phyloP scores from a whole-genome alignment of 2,329 filamentous ascomycete species.

The Penicillium olsonii region DNA sequence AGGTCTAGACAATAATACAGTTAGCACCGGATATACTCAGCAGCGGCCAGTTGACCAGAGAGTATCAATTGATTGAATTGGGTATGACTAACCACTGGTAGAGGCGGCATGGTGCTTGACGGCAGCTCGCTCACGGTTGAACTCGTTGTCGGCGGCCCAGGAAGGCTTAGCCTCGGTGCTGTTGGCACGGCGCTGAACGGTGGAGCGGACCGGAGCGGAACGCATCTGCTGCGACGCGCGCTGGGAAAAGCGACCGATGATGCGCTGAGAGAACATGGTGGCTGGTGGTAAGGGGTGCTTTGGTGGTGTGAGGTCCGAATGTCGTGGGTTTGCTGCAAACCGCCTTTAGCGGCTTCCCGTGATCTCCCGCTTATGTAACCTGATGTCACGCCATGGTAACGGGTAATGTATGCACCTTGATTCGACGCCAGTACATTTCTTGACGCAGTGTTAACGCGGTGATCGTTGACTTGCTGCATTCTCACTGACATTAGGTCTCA shows the following conservation, averaged over 20 bases:
- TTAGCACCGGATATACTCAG: constrained; percentile 21
- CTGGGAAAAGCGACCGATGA: constrained; percentile 62
- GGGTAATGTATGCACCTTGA: constrained; percentile 1
- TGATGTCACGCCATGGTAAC: constrained; percentile 18
- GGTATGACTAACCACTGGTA: constrained; percentile 70
- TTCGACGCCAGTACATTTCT: background rate
- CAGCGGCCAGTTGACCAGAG: too few relatives aligned
- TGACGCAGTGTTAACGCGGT: background rate
- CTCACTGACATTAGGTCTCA: background rate
- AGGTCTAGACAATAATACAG: constrained; percentile 62
- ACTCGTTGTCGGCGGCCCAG: constrained; percentile 77
- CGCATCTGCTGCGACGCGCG: constrained; percentile 64
- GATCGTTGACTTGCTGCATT: background rate
- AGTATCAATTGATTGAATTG: constrained; percentile 8
- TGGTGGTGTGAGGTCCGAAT: constrained; percentile 16
- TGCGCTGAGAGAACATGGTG: constrained; percentile 67
- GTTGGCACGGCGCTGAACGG: constrained; percentile 70
- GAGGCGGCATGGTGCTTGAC: constrained; percentile 86
- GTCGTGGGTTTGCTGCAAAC: constrained; percentile 27
- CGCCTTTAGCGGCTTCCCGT: constrained; percentile 29
- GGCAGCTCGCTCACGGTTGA: constrained; percentile 86
- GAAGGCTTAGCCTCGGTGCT: constrained; percentile 60
- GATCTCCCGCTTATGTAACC: constrained; percentile 28
- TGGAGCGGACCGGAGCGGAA: constrained; percentile 54
- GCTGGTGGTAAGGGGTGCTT: constrained; percentile 26